Base-by-base conservation (phyloP, 2,329 filamentous ascomycete genomes). In the Biscogniauxia mediterranea region DNA sequence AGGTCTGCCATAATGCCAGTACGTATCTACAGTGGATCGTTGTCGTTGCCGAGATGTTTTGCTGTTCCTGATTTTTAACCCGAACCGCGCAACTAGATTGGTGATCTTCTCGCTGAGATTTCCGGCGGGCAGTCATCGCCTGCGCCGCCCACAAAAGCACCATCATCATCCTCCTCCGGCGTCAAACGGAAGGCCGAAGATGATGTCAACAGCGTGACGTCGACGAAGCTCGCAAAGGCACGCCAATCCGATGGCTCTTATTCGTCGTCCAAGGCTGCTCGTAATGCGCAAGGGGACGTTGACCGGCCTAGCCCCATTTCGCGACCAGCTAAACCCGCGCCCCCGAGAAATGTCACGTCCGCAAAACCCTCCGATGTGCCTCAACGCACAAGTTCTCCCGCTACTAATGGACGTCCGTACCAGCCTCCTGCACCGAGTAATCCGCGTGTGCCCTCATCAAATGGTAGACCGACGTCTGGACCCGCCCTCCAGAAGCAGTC, bases 71-170 rank as follows among this genome's bases (percentile, higher is more conserved):
- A 56, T 67, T 2, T 61, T 61, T 66, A 67, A 68, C 58, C 61
- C 60, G 53, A 20, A 13, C 21, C 60, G 56, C 55, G 60, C 60
- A 51, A 63, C 52, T 61, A 84, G 81, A 85, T 86, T 67, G 76
- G 80, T 63, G 83, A 86, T 65, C 76, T 86, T n/a, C 79, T 86
- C 38, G 86, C 85, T 66, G 83, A 85, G 71, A 89, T 89, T 66
- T 84, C 79, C 65, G 86, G 85, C 70, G 80, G 81, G 64, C 79
- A 81, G 71, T 75, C 77, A 26, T 71, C 77, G 9, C 68, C 80
- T 15, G 68, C 71, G 52, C 68, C 69, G 55, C 61, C 76, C 11
- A 49, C 70, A 2, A 69, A 69, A 57, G 64, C 72, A 17, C 65
- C 72, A 54, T 60, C 72, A 54, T 60, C 64, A 52, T 66, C 76